These are phyloP conservation scores for Parathielavia hyrcaniae DNA, from an alignment of 495 filamentous ascomycete species.

Conservation along the genomic window DNA sequence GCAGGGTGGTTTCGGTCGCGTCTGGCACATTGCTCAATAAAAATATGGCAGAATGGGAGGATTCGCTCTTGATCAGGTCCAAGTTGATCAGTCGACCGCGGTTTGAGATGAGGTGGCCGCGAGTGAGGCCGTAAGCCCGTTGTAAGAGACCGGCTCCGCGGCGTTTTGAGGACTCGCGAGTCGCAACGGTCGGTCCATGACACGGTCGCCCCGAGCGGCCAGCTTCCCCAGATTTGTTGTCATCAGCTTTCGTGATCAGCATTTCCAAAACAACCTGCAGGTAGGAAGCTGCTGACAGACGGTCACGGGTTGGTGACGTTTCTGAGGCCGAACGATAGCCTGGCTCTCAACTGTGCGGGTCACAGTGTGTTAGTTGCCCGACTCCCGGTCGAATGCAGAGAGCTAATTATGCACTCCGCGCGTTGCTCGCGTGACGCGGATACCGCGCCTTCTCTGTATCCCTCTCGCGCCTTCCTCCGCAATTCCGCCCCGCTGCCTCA, in stretches of 20 bases:
- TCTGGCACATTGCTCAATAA: neutral
- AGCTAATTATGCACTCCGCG: too few species aligned
- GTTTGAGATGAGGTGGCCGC: neutral
- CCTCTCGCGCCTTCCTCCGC: too few species aligned
- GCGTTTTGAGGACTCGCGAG: too few species aligned
- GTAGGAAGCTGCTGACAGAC: neutral
- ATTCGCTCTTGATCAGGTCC: neutral
- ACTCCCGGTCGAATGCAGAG: too few species aligned
- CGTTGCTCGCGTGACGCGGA: neutral
- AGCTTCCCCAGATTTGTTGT: neutral
- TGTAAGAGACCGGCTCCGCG: neutral
- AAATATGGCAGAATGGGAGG: neutral
- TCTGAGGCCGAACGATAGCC: too few species aligned
- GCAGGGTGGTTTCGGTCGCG: too few species aligned
- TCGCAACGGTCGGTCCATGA: too few species aligned
- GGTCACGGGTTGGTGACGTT: neutral
- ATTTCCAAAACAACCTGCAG: neutral
- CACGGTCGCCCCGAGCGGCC: neutral
- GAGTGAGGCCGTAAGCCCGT: neutral
- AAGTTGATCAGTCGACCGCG: neutral
- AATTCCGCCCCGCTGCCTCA: too few species aligned
- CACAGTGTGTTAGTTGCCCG: too few species aligned
- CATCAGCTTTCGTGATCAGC: neutral
- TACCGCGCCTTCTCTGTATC: too few species aligned
- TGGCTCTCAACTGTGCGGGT: too few species aligned